Evolutionary conservation across 805 yeast species (phyloP).

Genomic region (Wickerhamia fluorescens): DNA sequence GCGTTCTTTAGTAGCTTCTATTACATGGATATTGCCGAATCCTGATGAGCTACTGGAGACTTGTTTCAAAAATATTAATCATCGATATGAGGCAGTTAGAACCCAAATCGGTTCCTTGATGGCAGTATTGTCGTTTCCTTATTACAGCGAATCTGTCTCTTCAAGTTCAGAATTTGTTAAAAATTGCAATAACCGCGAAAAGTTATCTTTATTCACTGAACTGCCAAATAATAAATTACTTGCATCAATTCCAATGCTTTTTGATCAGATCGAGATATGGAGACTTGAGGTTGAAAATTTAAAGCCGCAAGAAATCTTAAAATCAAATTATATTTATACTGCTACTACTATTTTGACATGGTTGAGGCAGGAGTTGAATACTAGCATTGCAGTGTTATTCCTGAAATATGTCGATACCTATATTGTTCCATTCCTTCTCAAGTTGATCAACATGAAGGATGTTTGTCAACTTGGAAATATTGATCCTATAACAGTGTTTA

Average conservation of each 20-base stretch:
- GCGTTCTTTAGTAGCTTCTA: constrained; percentile 41
- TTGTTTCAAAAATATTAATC: constrained; percentile 45
- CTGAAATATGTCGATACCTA: constrained; percentile 42
- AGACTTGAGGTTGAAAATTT: constrained; percentile 28
- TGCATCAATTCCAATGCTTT: constrained; percentile 32
- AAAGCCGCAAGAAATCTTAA: constrained; percentile 49
- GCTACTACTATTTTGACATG: constrained; percentile 61
- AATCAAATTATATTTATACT: constrained; percentile 54
- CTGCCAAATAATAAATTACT: constrained; percentile 16
- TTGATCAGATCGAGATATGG: constrained; percentile 38
- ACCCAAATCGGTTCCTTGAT: constrained; percentile 58
- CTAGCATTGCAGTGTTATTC: constrained; percentile 48
- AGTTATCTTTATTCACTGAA: constrained; percentile 5
- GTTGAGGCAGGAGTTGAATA: constrained; percentile 45
- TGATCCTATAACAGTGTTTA: constrained; percentile 43
- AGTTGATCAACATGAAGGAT: constrained; percentile 63
- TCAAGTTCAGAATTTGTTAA: constrained; percentile 33
- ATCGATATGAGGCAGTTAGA: constrained; percentile 69
- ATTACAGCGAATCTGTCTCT: constrained; percentile 36
- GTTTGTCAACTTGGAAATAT: constrained; percentile 66
- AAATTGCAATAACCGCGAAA: constrained; percentile 23
- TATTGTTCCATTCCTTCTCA: constrained; percentile 64
- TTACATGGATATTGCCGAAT: constrained; percentile 49
- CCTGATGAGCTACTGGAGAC: constrained; percentile 37
- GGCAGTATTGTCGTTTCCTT: constrained; percentile 37